phyloP scores from a whole-genome alignment of 2,329 filamentous ascomycete genomes.

The Aspergillus sp. region DNA sequence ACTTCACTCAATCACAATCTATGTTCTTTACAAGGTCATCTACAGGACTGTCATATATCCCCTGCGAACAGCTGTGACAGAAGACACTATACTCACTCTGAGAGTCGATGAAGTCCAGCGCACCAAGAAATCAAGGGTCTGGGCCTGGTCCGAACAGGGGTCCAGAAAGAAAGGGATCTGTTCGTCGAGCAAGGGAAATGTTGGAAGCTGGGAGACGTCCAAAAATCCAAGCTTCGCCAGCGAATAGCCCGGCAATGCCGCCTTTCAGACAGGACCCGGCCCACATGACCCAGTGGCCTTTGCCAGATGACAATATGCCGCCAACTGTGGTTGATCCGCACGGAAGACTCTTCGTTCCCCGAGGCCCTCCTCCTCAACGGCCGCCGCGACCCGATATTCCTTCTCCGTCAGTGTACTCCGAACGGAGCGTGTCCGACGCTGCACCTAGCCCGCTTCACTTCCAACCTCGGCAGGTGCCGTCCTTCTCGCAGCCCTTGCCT shows the following conservation, averaged over 20 bases:
- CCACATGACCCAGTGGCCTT: slow-evolving; percentile 46
- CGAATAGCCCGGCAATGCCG: slow-evolving; percentile 12
- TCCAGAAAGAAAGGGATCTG: slow-evolving; percentile 29
- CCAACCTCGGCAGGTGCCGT: slow-evolving; percentile 17
- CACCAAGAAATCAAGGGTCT: slow-evolving; percentile 7
- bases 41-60: no score
- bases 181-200: slow-evolving; percentile 34
- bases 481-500: slow-evolving; percentile 28
- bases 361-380: slow-evolving; percentile 40
- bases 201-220: slow-evolving; percentile 30
- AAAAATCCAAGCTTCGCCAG: slow-evolving; percentile 10
- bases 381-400: slow-evolving; percentile 40
- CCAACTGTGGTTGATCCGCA: slow-evolving; percentile 24
- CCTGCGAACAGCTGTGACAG: no score
- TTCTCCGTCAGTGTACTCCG: slow-evolving; percentile 37
- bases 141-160: slow-evolving; percentile 11
- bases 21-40: slow-evolving; percentile 1
- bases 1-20: background rate
- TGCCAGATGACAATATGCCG: slow-evolving; percentile 34
- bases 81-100: background rate
- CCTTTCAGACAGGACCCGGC: slow-evolving; percentile 21
- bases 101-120: slow-evolving; percentile 20
- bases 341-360: slow-evolving; percentile 25
- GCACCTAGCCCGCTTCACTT: slow-evolving; percentile 22
- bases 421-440: slow-evolving; percentile 23